Percentiles rank a stretch among this genome's conserved stretches.
Evolutionary conservation across 192 early-diverging fungal genomes (phyloP).

Genomic region (Podila epicladia): DNA sequence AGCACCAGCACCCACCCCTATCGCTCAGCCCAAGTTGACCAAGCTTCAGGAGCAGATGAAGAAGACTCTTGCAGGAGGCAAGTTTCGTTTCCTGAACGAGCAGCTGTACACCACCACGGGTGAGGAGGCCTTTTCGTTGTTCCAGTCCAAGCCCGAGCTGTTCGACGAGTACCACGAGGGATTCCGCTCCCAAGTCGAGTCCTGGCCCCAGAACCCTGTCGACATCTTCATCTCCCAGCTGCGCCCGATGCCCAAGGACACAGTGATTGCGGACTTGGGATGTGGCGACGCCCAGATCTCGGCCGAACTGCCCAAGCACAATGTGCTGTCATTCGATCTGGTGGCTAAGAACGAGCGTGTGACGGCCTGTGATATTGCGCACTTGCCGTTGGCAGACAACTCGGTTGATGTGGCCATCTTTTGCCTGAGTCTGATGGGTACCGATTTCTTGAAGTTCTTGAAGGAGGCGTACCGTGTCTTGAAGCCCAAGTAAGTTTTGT

Average conservation of each 20-base stretch:
- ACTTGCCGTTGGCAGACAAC: constrained; percentile 76
- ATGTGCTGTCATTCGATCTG: constrained; percentile 91
- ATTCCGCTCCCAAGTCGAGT: constrained; percentile 89
- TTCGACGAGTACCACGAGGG: constrained; percentile 97
- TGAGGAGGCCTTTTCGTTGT: constrained; percentile 76
- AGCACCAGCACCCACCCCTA: constrained; percentile 6
- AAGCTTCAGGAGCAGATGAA: constrained; percentile 62
- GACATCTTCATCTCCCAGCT: constrained; percentile 83
- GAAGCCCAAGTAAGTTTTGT: constrained; percentile 67
- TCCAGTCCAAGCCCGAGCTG: constrained; percentile 85
- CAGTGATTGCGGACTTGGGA: constrained; percentile 90
- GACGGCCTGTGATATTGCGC: constrained; percentile 92
- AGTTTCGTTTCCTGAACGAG: constrained; percentile 95
- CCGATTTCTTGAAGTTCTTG: constrained; percentile 92
- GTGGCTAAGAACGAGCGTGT: constrained; percentile 81
- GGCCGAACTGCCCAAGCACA: constrained; percentile 70
- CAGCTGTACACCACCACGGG: constrained; percentile 90
- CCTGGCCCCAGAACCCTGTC: constrained; percentile 95
- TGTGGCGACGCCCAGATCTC: constrained; percentile 94
- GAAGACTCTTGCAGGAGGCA: constrained; percentile 64
- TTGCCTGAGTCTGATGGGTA: constrained; percentile 96
- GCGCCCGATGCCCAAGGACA: constrained; percentile 55
- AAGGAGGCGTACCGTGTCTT: constrained; percentile 89
- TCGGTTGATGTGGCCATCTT: constrained; percentile 89
- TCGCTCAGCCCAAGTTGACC: constrained; percentile 54